Evolutionary conservation across 2,329 filamentous ascomycete genomes (phyloP), one percentile per base, ranked within the genome.

Genomic region (Cercospora citrullina): DNA sequence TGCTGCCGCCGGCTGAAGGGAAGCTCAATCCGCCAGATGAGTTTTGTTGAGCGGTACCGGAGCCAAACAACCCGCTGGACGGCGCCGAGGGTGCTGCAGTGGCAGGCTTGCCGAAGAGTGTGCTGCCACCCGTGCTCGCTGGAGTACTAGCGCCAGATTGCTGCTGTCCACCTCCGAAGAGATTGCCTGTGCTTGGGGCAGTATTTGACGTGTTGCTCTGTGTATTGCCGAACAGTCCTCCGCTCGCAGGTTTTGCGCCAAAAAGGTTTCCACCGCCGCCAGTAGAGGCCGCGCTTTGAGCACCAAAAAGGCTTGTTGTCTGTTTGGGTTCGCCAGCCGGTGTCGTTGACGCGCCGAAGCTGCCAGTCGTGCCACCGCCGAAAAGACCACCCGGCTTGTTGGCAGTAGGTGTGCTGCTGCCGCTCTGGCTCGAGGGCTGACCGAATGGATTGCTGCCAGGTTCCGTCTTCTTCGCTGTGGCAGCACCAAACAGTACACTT

Each of bases 281-380:
- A 51, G 59, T 63, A 10, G 62, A 61, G n/a, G 62, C 51, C 21
- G 63, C 48, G 36, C 33, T 58, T 23, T 63, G 57, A 48, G 33
- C 63, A 14, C 48, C 66, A 51, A 68, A 67, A 23, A 72, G 68
- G 8, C 63, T 60, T n/a, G 55, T 60, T 8, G 69, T 66, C 53
- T 69, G 68, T 63, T 73, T 73, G 3, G 71, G 71, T 53, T 73
- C 71, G 30, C 71, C 71, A 30, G 68, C 68, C 12, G 71, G 71
- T 16, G 71, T 73, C 7, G 71, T 73, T 14, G 68, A 70, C 48
- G 70, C 67, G 39, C 65, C 69, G 21, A 69, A 65, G 64, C 68
- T 69, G 14, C 63, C 64, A 26, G 63, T 61, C 16, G 65, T 65
- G 21, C 69, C 69, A 21, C 59, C 62, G 10, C 69, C 67, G 42